A percentile compares a stretch with the other conserved stretches of the same genome.
These are phyloP conservation scores for Wickerhamiella nectarea DNA, from an alignment of 805 yeast species.

Conservation along the genomic window DNA sequence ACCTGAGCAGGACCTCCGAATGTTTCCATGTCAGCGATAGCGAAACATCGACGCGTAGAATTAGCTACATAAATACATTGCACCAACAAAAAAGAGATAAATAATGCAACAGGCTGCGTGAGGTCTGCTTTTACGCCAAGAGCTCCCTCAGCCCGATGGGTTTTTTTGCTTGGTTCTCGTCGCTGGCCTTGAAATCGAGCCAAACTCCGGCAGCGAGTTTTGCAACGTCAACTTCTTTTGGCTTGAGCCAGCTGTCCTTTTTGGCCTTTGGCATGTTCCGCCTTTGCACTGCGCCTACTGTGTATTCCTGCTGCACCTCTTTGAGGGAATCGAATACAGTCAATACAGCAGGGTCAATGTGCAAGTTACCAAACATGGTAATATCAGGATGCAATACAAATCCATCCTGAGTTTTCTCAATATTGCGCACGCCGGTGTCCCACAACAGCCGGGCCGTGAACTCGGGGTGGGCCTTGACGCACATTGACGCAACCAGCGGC, in stretches of 20 bases:
- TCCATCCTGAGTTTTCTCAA: not conserved
- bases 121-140: not conserved
- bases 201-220: not conserved
- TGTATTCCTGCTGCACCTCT: not conserved
- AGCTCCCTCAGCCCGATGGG: constrained; percentile 3
- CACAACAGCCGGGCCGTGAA: not conserved
- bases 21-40: constrained; percentile 7
- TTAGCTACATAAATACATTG: too few relatives aligned
- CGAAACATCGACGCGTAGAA: not conserved
- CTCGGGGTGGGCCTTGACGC: not conserved
- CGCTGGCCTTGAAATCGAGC: constrained; percentile 9
- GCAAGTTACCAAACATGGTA: not conserved
- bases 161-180: constrained; percentile 10
- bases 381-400: not conserved
- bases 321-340: not conserved
- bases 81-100: too few relatives aligned
- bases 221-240: not conserved
- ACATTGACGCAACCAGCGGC: constrained; percentile 1
- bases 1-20: constrained; percentile 56
- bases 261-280: not conserved
- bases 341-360: not conserved
- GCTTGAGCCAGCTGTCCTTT: constrained; percentile 3
- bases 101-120: too few relatives aligned
- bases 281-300: not conserved
- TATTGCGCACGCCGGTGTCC: not conserved